Conservation (phyloP, 1,284 basidiomycete genomes). For the Trichosporon coremiiforme region DNA sequence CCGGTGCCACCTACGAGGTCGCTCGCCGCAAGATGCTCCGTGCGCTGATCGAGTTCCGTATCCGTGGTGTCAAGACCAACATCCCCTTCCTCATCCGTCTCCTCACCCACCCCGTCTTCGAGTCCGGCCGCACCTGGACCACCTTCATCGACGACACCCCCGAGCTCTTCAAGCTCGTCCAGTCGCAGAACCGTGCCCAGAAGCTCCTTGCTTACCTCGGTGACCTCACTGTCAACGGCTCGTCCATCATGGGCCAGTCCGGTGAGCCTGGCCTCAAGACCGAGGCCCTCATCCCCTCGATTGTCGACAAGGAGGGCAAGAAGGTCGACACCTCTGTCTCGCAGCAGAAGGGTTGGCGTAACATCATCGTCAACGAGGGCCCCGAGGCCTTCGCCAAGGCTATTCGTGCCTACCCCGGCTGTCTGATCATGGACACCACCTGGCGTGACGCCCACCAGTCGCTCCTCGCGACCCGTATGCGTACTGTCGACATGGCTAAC, state of each 20-base stretch:
- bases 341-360: slow-evolving; percentile 91
- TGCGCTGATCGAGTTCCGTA: slow-evolving; percentile 98
- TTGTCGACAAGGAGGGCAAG: slow-evolving; percentile 74
- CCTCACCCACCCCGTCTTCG: slow-evolving; percentile 96
- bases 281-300: slow-evolving; percentile 81
- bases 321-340: slow-evolving; percentile 79
- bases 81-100: slow-evolving; percentile 99
- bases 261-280: slow-evolving; percentile 94
- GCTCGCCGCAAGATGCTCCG: slow-evolving; percentile 98
- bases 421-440: slow-evolving; percentile 96
- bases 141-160: slow-evolving; percentile 99
- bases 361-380: slow-evolving; percentile 97
- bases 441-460: slow-evolving; percentile 99
- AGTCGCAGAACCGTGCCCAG: slow-evolving; percentile 97
- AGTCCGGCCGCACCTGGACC: slow-evolving; percentile 96
- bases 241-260: slow-evolving; percentile 72
- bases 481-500: slow-evolving; percentile 97
- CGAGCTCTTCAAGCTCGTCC: slow-evolving; percentile 97
- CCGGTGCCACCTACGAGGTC: slow-evolving; percentile 97
- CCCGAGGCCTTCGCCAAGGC: slow-evolving; percentile 99
- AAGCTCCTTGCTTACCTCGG: slow-evolving; percentile 96
- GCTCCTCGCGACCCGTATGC: slow-evolving; percentile 90
- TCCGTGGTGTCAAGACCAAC: slow-evolving; percentile 99
- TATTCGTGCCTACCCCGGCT: slow-evolving; percentile 92
- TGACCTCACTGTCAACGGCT: slow-evolving; percentile 96